These are phyloP conservation scores for Leucocoprinus sp. DNA, from an alignment of 768 basidiomycete species.

Conservation along the genomic window DNA sequence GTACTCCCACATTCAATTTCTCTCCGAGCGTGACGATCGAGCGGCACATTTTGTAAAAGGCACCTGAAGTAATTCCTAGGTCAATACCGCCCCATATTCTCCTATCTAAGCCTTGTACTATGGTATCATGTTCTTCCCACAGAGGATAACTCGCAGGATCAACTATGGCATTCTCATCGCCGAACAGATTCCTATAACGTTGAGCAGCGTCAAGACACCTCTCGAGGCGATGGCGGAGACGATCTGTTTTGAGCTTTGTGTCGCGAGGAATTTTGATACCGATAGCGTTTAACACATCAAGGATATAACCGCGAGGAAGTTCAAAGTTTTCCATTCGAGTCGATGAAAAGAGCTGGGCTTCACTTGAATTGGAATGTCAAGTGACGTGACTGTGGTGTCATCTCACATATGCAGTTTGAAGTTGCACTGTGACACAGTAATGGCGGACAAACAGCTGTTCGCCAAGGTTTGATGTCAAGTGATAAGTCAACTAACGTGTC, in stretches of 20 bases:
- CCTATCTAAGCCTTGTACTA: conserved; percentile 15
- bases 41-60: conserved; percentile 22
- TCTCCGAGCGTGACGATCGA: conserved; percentile 17
- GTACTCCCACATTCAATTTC: conserved; percentile 13
- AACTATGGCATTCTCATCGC: conserved; percentile 7
- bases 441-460: too few species aligned
- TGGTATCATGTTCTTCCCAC: conserved; percentile 9
- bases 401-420: background rate
- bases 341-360: conserved; percentile 1
- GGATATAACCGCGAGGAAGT: conserved; percentile 19
- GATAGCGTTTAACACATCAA: conserved; percentile 19
- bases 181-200: conserved; percentile 15
- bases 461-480: too few species aligned
- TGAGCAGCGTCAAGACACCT: conserved; percentile 22
- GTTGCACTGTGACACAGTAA: too few species aligned
- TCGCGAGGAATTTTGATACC: conserved; percentile 19
- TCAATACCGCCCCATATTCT: conserved; percentile 10
- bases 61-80: conserved; percentile 12
- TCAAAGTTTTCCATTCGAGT: conserved; percentile 10
- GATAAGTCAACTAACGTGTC: too few species aligned
- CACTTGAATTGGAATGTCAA: conserved; percentile 32
- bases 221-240: conserved; percentile 17
- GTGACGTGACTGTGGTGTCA: background rate
- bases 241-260: conserved; percentile 21
- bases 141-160: conserved; percentile 13